Evolutionary conservation across 805 yeast species (phyloP).

Genomic region (Yarrowia hollandica): DNA sequence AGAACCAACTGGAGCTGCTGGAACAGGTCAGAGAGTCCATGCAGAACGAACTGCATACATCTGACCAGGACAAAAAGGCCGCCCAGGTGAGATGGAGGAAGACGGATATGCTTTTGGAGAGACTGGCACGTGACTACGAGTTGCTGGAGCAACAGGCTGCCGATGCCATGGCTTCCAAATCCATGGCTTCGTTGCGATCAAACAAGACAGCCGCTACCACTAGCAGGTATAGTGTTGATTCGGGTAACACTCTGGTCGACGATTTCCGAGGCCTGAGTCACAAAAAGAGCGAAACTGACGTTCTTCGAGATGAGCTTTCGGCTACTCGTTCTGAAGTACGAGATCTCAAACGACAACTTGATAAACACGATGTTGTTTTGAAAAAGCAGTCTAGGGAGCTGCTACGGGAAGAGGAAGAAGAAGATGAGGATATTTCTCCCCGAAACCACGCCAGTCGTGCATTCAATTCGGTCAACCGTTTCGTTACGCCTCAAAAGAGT

Average conservation of each 20-base stretch:
- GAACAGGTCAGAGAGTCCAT: slow-evolving; percentile 7
- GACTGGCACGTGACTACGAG: slow-evolving; percentile 22
- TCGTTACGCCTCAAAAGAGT: slow-evolving; percentile 1
- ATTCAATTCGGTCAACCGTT: not conserved
- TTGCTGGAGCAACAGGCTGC: slow-evolving; percentile 8
- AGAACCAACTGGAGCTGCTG: slow-evolving; percentile 19
- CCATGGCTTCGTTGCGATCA: slow-evolving; percentile 1
- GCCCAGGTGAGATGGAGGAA: slow-evolving; percentile 15
- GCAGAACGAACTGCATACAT: slow-evolving; percentile 2
- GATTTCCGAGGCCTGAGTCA: not conserved
- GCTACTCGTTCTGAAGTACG: slow-evolving; percentile 4
- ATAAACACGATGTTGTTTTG: slow-evolving; percentile 11
- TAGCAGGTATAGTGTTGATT: not conserved
- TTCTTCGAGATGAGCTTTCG: not conserved
- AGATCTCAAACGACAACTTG: slow-evolving; percentile 10
- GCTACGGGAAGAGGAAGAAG: slow-evolving; percentile 1
- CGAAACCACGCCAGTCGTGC: slow-evolving; percentile 1
- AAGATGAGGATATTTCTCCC: not conserved
- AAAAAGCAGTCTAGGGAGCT: slow-evolving; percentile 7
- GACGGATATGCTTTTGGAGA: slow-evolving; percentile 13
- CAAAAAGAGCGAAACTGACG: slow-evolving; percentile 14
- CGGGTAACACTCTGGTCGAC: slow-evolving; percentile 8
- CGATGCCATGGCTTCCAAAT: not conserved
- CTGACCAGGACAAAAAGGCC: slow-evolving; percentile 1
- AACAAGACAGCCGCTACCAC: too few relatives aligned